Evolutionary conservation across 2,329 filamentous ascomycete genomes (phyloP).

Genomic region (Trichoderma sp.): DNA sequence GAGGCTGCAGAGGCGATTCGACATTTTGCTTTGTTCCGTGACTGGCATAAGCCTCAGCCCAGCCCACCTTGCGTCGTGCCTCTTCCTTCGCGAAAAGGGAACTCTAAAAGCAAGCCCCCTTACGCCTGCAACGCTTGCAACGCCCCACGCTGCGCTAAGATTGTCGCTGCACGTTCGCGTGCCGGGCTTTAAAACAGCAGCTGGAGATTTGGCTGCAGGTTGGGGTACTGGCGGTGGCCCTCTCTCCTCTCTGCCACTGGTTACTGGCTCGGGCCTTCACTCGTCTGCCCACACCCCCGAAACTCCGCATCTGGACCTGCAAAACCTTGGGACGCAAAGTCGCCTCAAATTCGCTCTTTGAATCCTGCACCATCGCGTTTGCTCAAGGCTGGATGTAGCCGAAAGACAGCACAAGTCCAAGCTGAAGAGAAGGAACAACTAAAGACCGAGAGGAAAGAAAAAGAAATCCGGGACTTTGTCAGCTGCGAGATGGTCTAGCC

Average conservation of each 20-base stretch:
- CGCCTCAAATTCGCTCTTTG: constrained; percentile 24
- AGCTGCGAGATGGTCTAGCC: constrained; percentile 18
- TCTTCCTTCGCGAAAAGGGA: not conserved
- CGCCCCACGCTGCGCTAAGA: constrained; percentile 13
- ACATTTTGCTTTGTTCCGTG: not conserved
- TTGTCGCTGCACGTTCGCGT: constrained; percentile 20
- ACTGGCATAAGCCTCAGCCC: constrained; percentile 10
- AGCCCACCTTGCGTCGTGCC: not conserved
- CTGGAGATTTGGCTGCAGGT: constrained; percentile 16
- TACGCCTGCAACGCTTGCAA: constrained; percentile 11
- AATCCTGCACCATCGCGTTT: constrained; percentile 21
- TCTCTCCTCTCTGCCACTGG: not conserved
- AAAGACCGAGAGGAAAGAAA: not conserved
- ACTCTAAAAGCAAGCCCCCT: constrained; percentile 5
- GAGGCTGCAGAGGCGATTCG: not conserved
- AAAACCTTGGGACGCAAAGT: constrained; percentile 15
- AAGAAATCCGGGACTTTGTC: not conserved
- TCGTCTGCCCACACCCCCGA: constrained; percentile 12
- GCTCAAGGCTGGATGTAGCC: not conserved
- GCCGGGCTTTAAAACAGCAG: constrained; percentile 10
- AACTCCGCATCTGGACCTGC: constrained; percentile 18
- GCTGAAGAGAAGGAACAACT: constrained; percentile 5
- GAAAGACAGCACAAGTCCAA: not conserved
- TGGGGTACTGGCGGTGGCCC: constrained; percentile 14
- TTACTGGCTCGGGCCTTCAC: constrained; percentile 8